Base-by-base conservation (phyloP, 495 filamentous ascomycete species). In the Aspergillus diversus region DNA sequence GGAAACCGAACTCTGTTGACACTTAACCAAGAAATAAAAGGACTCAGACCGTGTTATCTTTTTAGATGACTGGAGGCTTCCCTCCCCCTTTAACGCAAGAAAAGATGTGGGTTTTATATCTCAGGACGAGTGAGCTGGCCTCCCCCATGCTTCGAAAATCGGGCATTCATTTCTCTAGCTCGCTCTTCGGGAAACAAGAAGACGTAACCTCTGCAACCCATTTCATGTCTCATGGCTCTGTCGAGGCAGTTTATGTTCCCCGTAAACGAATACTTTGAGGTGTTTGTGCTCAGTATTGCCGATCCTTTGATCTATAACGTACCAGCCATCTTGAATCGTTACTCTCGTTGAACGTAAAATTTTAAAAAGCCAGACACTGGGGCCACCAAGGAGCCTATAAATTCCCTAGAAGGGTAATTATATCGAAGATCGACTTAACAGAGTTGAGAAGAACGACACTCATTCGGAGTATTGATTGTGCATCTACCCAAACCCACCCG, bases 131-230 rank as follows among this genome's bases (percentile, higher is more conserved):
- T 34, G 1, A n/a, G 34, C 21, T 34, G 13, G 11, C 12, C 7
- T n/a, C 33, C 32, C 12, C 15, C 37, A 11, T 37, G 17, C 8
- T 16, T 54, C 51, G 51, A 46, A 34, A 47, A 33, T 37, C 32
- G 7, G 5, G 16, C 47, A 11, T 32, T 16, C 17, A n/a, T 49
- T 16, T n/a, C 27, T 5, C 46, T 43, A 32, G 33, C 33, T 42
- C 53, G 12, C 32, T 33, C 12, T 16, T 50, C 17, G 47, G 33
- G 33, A 21, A 50, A 57, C 46, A 8, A 57, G 33, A 33, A 63
- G 48, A 52, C 60, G 58, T 21, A 63, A 50, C 2, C 17, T 33
- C 17, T 50, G 46, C 21, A 15, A 54, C 34, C n/a, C 17, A 56
- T 5, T 4, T 50, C 21, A 27, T 11, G n/a, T 17, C 16, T 17